Conservation (phyloP, 352 stramenopile genomes). For the Pythium phragmitis region DNA sequence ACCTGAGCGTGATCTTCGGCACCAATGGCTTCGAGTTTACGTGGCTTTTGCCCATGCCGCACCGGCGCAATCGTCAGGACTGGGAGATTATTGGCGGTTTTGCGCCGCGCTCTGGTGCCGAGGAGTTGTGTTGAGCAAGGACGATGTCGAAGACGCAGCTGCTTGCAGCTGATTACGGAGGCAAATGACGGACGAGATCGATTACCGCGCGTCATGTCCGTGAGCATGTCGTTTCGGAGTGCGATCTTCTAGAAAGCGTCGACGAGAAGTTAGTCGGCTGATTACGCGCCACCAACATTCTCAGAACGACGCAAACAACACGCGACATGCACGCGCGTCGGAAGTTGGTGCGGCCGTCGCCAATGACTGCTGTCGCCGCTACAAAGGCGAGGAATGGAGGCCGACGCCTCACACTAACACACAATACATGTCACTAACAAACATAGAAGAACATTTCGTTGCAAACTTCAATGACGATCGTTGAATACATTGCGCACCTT, state of each 20-base stretch:
- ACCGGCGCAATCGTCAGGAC: conserved; percentile 47
- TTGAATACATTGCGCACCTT: background rate
- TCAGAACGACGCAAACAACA: conserved; percentile 16
- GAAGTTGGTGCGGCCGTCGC: background rate
- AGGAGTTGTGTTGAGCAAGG: background rate
- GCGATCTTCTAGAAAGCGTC: background rate
- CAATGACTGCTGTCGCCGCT: background rate
- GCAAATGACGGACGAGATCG: background rate
- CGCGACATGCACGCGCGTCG: conserved; percentile 7
- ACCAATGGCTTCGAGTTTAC: conserved; percentile 62
- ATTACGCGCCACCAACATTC: conserved; percentile 22
- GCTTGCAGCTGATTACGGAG: background rate
- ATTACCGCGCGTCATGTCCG: background rate
- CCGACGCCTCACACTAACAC: no score
- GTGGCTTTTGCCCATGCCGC: conserved; percentile 62
- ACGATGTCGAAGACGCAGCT: background rate
- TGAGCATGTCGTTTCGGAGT: background rate
- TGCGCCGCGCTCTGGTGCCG: background rate
- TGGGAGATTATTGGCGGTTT: conserved; percentile 46
- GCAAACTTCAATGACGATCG: no score
- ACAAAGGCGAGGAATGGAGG: no score
- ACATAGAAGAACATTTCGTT: no score
- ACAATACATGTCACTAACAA: no score
- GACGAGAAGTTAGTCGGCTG: background rate
- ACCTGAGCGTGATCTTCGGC: conserved; percentile 76